Conservation (phyloP, 768 basidiomycete genomes). For the Suillus lakei region DNA sequence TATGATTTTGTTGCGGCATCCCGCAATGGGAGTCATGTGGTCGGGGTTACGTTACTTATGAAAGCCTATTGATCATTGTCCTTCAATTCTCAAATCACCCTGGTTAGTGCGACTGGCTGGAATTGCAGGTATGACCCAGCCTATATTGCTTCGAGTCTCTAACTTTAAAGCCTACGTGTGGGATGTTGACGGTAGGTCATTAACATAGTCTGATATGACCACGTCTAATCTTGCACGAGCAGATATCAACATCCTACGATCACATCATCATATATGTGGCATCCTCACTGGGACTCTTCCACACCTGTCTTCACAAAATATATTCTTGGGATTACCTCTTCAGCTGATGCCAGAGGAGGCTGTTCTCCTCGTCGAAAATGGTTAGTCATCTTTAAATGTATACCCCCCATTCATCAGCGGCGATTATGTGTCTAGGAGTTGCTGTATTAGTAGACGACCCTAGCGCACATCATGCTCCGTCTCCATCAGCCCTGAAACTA, state of each 20-base stretch:
- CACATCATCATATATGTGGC: slow-evolving; percentile 83
- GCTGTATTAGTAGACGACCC: slow-evolving; percentile 81
- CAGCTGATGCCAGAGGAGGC: slow-evolving; percentile 91
- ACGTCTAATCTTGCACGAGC: slow-evolving; percentile 16
- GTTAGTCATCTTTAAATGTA: slow-evolving; percentile 44
- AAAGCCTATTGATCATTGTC: neutral
- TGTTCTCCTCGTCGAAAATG: slow-evolving; percentile 81
- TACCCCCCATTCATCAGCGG: slow-evolving; percentile 2
- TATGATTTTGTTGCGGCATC: slow-evolving; percentile 4
- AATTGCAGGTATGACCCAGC: slow-evolving; percentile 9
- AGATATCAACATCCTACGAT: slow-evolving; percentile 85
- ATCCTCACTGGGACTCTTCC: slow-evolving; percentile 90
- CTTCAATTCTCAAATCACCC: neutral
- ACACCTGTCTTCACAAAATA: slow-evolving; percentile 94
- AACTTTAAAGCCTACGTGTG: slow-evolving; percentile 87
- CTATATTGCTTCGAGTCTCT: slow-evolving; percentile 70
- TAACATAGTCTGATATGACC: neutral
- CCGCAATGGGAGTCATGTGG: slow-evolving; percentile 11
- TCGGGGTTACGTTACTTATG: neutral
- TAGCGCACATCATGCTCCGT: slow-evolving; percentile 56
- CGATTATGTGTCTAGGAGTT: slow-evolving; percentile 52
- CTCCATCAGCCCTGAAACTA: slow-evolving; percentile 46
- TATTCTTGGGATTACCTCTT: slow-evolving; percentile 92
- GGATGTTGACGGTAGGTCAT: slow-evolving; percentile 74
- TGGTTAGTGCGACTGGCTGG: neutral